Evolutionary conservation across 2,329 filamentous ascomycete species (phyloP).

Genomic region (Calonectria leucothoes): DNA sequence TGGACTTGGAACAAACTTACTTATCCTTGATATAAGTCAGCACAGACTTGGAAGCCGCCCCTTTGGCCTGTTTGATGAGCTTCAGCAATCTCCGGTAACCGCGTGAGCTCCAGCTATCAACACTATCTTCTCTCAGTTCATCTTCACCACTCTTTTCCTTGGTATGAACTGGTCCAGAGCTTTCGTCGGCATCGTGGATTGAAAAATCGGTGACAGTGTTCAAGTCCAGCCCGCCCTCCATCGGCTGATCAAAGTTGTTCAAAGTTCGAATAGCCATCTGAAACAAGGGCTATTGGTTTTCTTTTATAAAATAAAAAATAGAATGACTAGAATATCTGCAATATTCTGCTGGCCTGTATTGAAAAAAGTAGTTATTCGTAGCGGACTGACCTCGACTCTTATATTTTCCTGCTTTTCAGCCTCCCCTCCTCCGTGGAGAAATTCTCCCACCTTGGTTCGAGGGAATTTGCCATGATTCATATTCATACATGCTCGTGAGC

Average conservation of each 20-base stretch:
- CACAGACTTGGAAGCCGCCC: background rate
- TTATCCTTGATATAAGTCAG: background rate
- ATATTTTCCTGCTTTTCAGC: background rate
- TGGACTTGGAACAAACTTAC: background rate
- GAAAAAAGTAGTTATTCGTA: background rate
- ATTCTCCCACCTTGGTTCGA: too few species aligned
- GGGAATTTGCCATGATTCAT: background rate
- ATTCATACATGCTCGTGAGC: background rate
- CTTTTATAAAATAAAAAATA: too few species aligned
- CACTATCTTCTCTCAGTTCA: background rate
- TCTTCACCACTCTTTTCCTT: background rate
- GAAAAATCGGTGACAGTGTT: too few species aligned
- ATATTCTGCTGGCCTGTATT: background rate
- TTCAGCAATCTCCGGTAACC: background rate
- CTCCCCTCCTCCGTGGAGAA: background rate
- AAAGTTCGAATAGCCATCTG: background rate
- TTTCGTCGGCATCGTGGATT: background rate
- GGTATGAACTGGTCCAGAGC: background rate
- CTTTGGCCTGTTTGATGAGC: background rate
- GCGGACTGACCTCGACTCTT: background rate
- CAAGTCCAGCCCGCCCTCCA: background rate
- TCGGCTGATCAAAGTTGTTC: background rate
- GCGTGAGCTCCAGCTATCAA: background rate
- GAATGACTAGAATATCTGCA: background rate
- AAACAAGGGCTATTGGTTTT: background rate